Evolutionary conservation across 371 early-diverging fungal species (phyloP).

Genomic region (Haplosporangium sp.): DNA sequence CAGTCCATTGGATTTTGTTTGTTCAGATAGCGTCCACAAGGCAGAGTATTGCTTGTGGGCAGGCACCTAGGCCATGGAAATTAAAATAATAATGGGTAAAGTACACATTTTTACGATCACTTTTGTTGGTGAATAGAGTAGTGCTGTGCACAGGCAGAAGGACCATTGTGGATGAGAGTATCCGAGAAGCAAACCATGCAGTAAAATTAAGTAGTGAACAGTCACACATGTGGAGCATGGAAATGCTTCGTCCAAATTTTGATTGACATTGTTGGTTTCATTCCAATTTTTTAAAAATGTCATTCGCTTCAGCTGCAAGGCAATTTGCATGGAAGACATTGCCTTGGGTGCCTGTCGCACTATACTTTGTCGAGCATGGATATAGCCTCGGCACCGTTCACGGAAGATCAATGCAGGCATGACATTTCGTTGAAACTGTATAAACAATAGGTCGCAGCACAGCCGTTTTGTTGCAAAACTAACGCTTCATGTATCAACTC

Average conservation of each 20-base stretch:
- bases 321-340: constrained; percentile 14
- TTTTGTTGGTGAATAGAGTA: not conserved
- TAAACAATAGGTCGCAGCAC: not conserved
- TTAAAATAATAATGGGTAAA: constrained; percentile 1
- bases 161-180: not conserved
- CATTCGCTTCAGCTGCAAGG: not conserved
- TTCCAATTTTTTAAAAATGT: not conserved
- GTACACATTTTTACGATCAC: not conserved
- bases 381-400: constrained; percentile 69
- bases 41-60: not conserved
- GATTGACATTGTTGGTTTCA: not conserved
- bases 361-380: constrained; percentile 72
- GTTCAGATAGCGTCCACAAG: constrained; percentile 9
- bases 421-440: not conserved
- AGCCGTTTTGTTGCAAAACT: not conserved
- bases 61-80: constrained; percentile 6
- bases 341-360: constrained; percentile 70
- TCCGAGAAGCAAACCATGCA: too few relatives aligned
- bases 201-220: not conserved
- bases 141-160: not conserved
- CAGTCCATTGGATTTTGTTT: constrained; percentile 18
- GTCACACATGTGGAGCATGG: not conserved
- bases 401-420: constrained; percentile 82
- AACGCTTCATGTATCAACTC: not conserved
- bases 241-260: not conserved